These are phyloP conservation scores for Candida buenavistaensis DNA, from an alignment of 1,139 yeast genomes.

Conservation along the genomic window DNA sequence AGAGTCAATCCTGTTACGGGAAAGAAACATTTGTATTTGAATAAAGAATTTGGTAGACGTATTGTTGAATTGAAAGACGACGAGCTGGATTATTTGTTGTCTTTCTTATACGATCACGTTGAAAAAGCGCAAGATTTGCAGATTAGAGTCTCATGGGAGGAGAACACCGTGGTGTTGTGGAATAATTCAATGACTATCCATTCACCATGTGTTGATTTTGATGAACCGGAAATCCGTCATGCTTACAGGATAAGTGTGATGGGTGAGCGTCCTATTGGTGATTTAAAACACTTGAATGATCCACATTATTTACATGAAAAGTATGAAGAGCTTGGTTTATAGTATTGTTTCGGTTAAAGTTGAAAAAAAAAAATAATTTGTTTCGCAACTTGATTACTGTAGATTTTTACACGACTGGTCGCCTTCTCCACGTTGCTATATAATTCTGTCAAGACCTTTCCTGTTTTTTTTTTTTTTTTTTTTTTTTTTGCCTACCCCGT, in stretches of 20 bases:
- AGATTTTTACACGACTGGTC: too few species aligned
- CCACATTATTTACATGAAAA: constrained; percentile 14
- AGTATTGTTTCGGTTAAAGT: too few species aligned
- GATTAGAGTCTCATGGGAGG: constrained; percentile 58
- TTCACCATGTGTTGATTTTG: constrained; percentile 26
- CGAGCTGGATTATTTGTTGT: constrained; percentile 25
- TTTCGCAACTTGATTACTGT: too few species aligned
- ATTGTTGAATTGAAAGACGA: constrained; percentile 30
- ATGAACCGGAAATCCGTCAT: constrained; percentile 21
- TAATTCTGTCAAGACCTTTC: too few species aligned
- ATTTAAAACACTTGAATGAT: constrained; percentile 22
- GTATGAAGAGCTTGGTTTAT: constrained; percentile 12
- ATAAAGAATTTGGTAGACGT: constrained; percentile 25
- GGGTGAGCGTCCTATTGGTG: constrained; percentile 26
- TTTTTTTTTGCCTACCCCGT: too few species aligned
- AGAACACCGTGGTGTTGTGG: constrained; percentile 33
- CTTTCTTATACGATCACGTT: constrained; percentile 24
- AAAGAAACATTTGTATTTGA: constrained; percentile 24
- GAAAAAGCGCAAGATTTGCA: constrained; percentile 50
- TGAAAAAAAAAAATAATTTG: too few species aligned
- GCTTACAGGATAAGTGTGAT: constrained; percentile 27
- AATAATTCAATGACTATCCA: constrained; percentile 26
- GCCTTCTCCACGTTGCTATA: too few species aligned
- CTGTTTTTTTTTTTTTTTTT: too few species aligned
- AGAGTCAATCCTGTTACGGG: constrained; percentile 30